Percentiles rank a stretch among this genome's conserved stretches.
These are phyloP conservation scores for Fusarium sp. DNA, from an alignment of 2,329 filamentous ascomycete genomes.

Conservation along the genomic window DNA sequence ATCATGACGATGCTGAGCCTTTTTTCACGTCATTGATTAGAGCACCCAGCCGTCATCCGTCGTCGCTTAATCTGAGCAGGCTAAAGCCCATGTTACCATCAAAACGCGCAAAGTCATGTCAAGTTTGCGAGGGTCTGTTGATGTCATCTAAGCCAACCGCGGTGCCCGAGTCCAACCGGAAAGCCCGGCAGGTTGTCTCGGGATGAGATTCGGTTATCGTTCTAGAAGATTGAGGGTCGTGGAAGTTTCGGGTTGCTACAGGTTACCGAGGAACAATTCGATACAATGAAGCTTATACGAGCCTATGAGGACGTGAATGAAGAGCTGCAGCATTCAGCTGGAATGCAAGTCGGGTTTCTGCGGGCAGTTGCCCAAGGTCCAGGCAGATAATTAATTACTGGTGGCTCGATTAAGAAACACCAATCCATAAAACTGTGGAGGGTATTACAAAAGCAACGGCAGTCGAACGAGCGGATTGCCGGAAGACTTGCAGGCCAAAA, in stretches of 20 bases:
- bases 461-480: constrained; percentile 16
- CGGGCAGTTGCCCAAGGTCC: neutral
- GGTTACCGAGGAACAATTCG: constrained; percentile 7
- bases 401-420: neutral
- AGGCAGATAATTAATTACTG: no score
- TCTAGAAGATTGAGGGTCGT: constrained; percentile 21
- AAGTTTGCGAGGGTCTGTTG: neutral
- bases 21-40: constrained; percentile 8
- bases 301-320: neutral
- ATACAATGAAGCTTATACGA: neutral
- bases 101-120: neutral
- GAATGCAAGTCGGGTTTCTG: constrained; percentile 12
- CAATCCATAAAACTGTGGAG: no score
- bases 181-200: constrained; percentile 16
- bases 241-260: constrained; percentile 20
- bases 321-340: constrained; percentile 9
- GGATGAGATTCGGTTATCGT: constrained; percentile 17
- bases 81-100: neutral
- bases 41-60: constrained; percentile 1
- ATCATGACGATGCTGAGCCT: constrained; percentile 15
- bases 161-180: neutral
- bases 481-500: constrained; percentile 9
- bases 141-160: constrained; percentile 1
- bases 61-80: neutral
- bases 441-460: constrained; percentile 14